Percentiles rank a stretch among this genome's conserved stretches.
Evolutionary conservation across 257 asterid genomes (phyloP).

Genomic region (Petunia axillaris): DNA sequence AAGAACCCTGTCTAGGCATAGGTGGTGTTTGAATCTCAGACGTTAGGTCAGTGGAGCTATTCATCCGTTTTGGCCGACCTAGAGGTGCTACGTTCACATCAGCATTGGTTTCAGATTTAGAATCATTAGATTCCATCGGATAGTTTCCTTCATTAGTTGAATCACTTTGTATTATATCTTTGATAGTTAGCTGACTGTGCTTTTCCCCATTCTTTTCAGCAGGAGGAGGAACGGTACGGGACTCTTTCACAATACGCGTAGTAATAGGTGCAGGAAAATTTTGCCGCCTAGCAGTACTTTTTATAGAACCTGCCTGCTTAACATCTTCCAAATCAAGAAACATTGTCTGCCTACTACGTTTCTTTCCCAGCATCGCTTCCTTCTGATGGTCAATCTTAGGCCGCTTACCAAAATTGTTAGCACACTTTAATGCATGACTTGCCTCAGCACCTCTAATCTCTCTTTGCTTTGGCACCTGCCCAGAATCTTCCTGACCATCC

Average conservation of each 20-base stretch:
- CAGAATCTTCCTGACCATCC: slow-evolving; percentile 69
- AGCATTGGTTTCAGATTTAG: slow-evolving; percentile 70
- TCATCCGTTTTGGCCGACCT: slow-evolving; percentile 65
- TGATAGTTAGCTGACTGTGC: slow-evolving; percentile 56
- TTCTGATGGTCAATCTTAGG: slow-evolving; percentile 86
- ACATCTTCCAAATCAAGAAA: slow-evolving; percentile 90
- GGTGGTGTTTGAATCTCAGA: slow-evolving; percentile 63
- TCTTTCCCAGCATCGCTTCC: slow-evolving; percentile 95
- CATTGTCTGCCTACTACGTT: slow-evolving; percentile 95
- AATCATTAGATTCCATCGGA: slow-evolving; percentile 59
- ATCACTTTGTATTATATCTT: slow-evolving; percentile 64
- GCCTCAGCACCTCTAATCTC: slow-evolving; percentile 85
- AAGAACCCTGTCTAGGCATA: slow-evolving; percentile 63
- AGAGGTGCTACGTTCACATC: slow-evolving; percentile 56
- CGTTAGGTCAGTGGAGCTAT: slow-evolving; percentile 57
- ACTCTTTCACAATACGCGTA: slow-evolving; percentile 72
- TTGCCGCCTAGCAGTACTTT: slow-evolving; percentile 83
- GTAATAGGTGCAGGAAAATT: slow-evolving; percentile 77
- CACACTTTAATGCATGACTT: slow-evolving; percentile 64
- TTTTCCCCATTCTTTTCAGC: slow-evolving; percentile 69
- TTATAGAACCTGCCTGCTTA: slow-evolving; percentile 75
- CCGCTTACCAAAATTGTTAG: slow-evolving; percentile 80
- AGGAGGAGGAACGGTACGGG: slow-evolving; percentile 49
- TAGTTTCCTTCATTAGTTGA: slow-evolving; percentile 57
- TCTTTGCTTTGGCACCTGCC: slow-evolving; percentile 61